Percentiles rank a stretch among this genome's conserved stretches.
These are phyloP conservation scores for Gamsiella multidivaricata DNA, from an alignment of 192 early-diverging fungal genomes.

Conservation along the genomic window DNA sequence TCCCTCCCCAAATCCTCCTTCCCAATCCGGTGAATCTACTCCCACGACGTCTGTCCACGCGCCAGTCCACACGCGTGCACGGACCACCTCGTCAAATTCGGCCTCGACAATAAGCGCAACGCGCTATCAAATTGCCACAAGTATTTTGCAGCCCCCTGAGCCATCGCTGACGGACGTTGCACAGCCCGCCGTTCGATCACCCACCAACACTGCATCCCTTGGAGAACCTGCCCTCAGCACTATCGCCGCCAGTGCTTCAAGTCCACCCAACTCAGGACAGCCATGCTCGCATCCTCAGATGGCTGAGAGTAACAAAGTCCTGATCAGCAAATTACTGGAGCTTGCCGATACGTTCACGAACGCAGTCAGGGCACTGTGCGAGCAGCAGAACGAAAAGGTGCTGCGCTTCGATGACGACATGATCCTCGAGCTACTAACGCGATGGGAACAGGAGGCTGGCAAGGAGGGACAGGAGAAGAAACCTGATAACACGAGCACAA, in stretches of 20 bases:
- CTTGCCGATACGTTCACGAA: conserved; percentile 30
- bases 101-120: conserved; percentile 38
- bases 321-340: conserved; percentile 24
- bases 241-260: conserved; percentile 8
- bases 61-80: conserved; percentile 31
- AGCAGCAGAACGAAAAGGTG: conserved; percentile 53
- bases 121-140: conserved; percentile 48
- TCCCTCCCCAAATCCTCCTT: not conserved
- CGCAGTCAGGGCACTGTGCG: conserved; percentile 31
- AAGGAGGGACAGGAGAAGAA: not conserved
- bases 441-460: conserved; percentile 49
- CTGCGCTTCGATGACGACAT: conserved; percentile 45
- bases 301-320: conserved; percentile 26
- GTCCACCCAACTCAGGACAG: not conserved
- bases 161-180: conserved; percentile 28
- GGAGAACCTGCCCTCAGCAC: conserved; percentile 37
- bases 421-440: conserved; percentile 31
- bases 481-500: conserved; percentile 17
- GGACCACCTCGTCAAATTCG: conserved; percentile 50
- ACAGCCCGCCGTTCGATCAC: conserved; percentile 25
- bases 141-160: conserved; percentile 40
- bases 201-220: conserved; percentile 7
- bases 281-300: not conserved
- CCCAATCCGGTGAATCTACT: conserved; percentile 21
- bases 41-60: conserved; percentile 13